Evolutionary conservation across 129 eudicot genomes (phyloP).

Genomic region (Lactuca saligna): DNA sequence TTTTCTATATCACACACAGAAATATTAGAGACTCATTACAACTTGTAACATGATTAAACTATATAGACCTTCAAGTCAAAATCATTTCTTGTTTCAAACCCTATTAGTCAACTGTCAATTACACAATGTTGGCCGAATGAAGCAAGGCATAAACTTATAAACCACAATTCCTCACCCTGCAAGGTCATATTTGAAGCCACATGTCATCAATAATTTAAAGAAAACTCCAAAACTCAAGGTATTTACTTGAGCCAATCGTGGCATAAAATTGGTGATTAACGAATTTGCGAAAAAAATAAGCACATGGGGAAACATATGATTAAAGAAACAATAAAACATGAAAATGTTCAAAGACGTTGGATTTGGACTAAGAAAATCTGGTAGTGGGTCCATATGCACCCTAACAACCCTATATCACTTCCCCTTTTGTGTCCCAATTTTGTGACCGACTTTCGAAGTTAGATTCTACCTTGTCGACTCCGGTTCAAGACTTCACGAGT

Average conservation of each 20-base stretch:
- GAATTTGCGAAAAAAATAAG: neutral
- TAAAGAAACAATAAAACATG: conserved; percentile 12
- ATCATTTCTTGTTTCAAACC: neutral
- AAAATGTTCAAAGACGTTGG: conserved; percentile 11
- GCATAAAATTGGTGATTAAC: neutral
- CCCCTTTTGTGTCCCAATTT: neutral
- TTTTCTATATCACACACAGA: too few relatives aligned
- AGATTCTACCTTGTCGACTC: conserved; percentile 20
- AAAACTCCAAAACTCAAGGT: neutral
- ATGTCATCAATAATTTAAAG: neutral
- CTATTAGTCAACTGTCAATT: neutral
- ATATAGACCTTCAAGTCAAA: neutral
- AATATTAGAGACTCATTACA: neutral
- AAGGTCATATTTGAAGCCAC: conserved; percentile 1
- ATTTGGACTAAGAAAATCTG: conserved; percentile 29
- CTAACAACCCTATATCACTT: conserved; percentile 20
- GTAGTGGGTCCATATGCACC: conserved; percentile 24
- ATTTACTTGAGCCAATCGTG: neutral
- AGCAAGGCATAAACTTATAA: neutral
- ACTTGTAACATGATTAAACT: neutral
- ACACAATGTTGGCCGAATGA: neutral
- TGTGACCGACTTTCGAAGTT: neutral
- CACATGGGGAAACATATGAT: neutral
- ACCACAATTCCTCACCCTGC: neutral
- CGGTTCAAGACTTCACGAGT: neutral